Conservation (phyloP, 306 rosid species). For the Ormosia semicastrata region DNA sequence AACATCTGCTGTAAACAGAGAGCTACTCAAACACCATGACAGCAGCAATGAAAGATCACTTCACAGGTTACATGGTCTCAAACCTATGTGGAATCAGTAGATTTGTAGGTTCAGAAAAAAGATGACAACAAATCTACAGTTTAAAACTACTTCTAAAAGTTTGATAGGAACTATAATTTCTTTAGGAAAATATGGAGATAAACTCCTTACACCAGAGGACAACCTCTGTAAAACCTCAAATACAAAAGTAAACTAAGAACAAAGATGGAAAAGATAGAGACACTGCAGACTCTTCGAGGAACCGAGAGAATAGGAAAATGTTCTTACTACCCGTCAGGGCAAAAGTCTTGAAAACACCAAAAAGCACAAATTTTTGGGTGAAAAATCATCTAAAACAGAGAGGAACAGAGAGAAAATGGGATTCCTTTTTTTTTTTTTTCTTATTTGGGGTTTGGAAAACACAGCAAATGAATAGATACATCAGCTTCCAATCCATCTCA, state of each 20-base stretch:
- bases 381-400: constrained; percentile 1
- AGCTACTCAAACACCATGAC: not conserved
- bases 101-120: not conserved
- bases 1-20: not conserved
- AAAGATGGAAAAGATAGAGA: too few species aligned
- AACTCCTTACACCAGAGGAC: too few species aligned
- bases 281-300: too few species aligned
- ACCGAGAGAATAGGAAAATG: too few species aligned
- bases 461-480: constrained; percentile 48
- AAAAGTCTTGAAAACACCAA: constrained; percentile 14
- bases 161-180: too few species aligned
- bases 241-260: too few species aligned
- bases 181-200: too few species aligned
- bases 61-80: not conserved
- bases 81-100: not conserved
- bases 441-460: constrained; percentile 45
- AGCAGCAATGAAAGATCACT: not conserved
- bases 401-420: not conserved
- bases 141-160: not conserved
- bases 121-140: not conserved
- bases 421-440: too few species aligned
- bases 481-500: constrained; percentile 75
- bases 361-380: constrained; percentile 30
- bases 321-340: not conserved
- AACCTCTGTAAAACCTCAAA: too few species aligned